Base-by-base conservation (phyloP, 2,329 filamentous ascomycete species). In the Ascosphaera apis region DNA sequence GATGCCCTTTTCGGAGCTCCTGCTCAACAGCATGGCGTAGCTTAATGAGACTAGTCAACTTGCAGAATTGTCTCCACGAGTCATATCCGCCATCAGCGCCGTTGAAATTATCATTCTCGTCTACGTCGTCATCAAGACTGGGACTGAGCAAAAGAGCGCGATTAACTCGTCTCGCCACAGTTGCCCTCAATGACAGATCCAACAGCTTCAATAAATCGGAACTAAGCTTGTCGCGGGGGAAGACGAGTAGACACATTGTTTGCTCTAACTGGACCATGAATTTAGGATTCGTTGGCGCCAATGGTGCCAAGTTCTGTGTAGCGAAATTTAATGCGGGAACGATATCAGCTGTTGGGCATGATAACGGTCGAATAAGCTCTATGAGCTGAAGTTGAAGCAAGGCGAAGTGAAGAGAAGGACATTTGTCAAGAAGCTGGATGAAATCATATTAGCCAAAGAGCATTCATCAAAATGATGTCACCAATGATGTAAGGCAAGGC, bases 241-340 rank as follows among this genome's bases (percentile, higher is more conserved):
- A 92, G 31, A 98, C 76, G 28, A 98, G 63, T 30, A 98, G 66
- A 0, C 82, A 77, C 75, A 98, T 92, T 0, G 88, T 93, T 50
- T 76, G 71, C 55, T 98, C 88, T 8, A 98, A 64, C 41, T 91
- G 83, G 43, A 77, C 70, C 9, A 93, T 64, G 44, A 92, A 95
- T 32, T 76, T 71, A 3, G 70, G 67, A 44, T 83, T 82, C 3
- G 72, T 80, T 1, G 84, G 75, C 5, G 86, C 88, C 37, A 82
- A 73, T 3, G 88, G 84, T 8, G 82, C 83, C 11, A 98, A 68
- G 47, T 93, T 77, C 25, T 75, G 70, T 1, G 78, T 83, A 1
- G 88, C 88, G 56, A 98, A 98, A 39, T 75, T 72, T 36, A 98
- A 58, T 1, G 83, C 88, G 4, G 76, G 72, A 6, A 62, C 70